Evolutionary conservation across 225 moss, liverwort and hornwort species (phyloP).

Genomic region (Bryoerythrophyllum caledonicum): DNA sequence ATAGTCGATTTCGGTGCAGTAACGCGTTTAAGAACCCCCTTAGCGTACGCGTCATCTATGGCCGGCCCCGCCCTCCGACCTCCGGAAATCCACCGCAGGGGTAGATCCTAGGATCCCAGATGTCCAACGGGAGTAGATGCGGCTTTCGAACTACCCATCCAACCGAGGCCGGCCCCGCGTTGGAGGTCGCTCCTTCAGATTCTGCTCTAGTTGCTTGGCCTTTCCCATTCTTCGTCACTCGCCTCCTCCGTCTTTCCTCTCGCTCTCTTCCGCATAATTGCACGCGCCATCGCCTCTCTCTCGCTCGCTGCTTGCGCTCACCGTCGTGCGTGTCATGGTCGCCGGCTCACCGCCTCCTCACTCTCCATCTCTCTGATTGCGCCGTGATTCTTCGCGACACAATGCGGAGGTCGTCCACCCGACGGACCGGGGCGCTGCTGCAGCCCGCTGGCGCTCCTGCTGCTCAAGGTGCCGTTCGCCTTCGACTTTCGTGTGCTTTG

Average conservation of each 20-base stretch:
- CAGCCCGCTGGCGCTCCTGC: conserved; percentile 63
- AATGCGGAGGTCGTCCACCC: conserved; percentile 67
- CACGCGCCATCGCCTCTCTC: neutral
- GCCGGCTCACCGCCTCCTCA: neutral
- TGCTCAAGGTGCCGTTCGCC: conserved; percentile 51
- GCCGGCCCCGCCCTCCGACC: no score
- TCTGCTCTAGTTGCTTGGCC: no score
- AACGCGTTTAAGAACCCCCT: no score
- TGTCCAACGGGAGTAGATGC: no score
- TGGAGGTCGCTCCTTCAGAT: no score
- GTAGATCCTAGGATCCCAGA: accelerated
- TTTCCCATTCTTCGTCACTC: no score
- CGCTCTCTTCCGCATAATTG: neutral
- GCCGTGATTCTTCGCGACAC: conserved; percentile 15
- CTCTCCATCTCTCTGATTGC: conserved; percentile 16
- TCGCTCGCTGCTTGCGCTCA: neutral
- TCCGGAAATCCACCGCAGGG: accelerated
- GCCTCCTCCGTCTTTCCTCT: neutral
- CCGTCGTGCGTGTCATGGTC: conserved; percentile 33
- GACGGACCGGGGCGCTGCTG: conserved; percentile 61
- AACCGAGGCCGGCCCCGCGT: no score
- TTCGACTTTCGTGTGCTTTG: conserved; percentile 11
- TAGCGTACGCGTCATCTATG: no score
- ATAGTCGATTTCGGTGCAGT: no score
- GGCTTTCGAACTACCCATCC: no score